Evolutionary conservation across 805 yeast species (phyloP), one percentile per base, ranked within the genome.

Genomic region (Yarrowia sp.): DNA sequence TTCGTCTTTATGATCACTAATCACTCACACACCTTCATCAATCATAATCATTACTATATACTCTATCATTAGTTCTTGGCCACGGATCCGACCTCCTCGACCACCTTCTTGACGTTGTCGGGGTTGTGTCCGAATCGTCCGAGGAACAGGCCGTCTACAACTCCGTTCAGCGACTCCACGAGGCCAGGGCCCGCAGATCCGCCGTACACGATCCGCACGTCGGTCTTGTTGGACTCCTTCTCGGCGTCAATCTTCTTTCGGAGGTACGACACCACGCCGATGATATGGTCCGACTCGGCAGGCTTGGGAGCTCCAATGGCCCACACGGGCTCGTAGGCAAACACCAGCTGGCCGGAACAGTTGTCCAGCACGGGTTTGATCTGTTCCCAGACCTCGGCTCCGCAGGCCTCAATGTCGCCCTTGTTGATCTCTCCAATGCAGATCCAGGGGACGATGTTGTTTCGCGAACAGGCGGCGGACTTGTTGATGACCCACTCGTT

Each of bases 281-380:
- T 70, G 46, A 74, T 74, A 64, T 74, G 70, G 14, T 56, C 64
- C 10, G 72, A 61, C 10, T 69, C 71, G 7, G 77, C 77, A 3
- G 77, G 77, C 24, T 68, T 47, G 15, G 73, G 74, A 56, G 74
- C 71, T 38, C 77, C 77, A 50, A 74, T 74, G 1, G 77, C 77
- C 77, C 77, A 74, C 12, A 74, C 74, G 0, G 77, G 77, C 66
- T 74, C 77, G 56, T 74, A 74, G 10, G 76, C 77, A 46, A 74
- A 58, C 15, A 74, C 67, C 14, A 74, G 24, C 24, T 46, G 55
- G 14, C 66, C 66, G 6, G 42, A 9, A 13, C 66, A 61, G 24
- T 46, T 36, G 20, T 61, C 66, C 24, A 61, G 36, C 10, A 61
- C 66, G 24, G 66, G 66, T 9, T 61, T 61, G 20, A 61, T 38